These are phyloP conservation scores for Globisporangium echinulatum DNA, from an alignment of 352 stramenopile species.

Conservation along the genomic window DNA sequence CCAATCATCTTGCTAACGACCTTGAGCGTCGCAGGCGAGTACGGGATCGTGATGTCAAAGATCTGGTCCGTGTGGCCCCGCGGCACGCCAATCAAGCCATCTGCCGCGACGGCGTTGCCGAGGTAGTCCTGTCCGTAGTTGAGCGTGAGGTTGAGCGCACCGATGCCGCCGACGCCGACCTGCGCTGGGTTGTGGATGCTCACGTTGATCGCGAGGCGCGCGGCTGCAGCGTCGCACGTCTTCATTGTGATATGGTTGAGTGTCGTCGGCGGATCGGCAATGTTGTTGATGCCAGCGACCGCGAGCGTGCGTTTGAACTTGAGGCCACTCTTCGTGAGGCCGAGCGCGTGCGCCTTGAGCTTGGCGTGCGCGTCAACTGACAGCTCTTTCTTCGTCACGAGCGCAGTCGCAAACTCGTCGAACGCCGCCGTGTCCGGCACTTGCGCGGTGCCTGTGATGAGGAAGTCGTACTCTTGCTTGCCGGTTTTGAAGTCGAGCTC, in stretches of 20 bases:
- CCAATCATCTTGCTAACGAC: slow-evolving; percentile 32
- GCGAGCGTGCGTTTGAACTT: slow-evolving; percentile 36
- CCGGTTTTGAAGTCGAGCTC: slow-evolving; percentile 40
- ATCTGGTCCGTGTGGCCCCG: slow-evolving; percentile 39
- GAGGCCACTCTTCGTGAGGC: slow-evolving; percentile 42
- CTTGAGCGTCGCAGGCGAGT: slow-evolving; percentile 14
- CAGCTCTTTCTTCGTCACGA: slow-evolving; percentile 31
- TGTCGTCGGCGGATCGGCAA: slow-evolving; percentile 27
- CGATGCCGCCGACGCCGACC: slow-evolving; percentile 25
- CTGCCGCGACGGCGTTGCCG: slow-evolving; percentile 44
- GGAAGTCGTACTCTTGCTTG: slow-evolving; percentile 48
- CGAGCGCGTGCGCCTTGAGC: slow-evolving; percentile 37
- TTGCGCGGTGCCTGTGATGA: slow-evolving; percentile 23
- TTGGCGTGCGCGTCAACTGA: slow-evolving; percentile 27
- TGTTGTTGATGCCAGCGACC: slow-evolving; percentile 51
- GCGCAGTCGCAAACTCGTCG: slow-evolving; percentile 25
- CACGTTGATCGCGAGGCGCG: slow-evolving; percentile 52
- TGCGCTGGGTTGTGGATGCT: slow-evolving; percentile 22
- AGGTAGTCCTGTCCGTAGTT: slow-evolving; percentile 60
- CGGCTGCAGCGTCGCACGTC: slow-evolving; percentile 26
- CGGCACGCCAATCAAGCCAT: slow-evolving; percentile 35
- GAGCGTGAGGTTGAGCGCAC: slow-evolving; percentile 58
- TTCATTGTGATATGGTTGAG: slow-evolving; percentile 59
- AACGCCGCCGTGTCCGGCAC: slow-evolving; percentile 42
- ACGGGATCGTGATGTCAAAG: slow-evolving; percentile 36